Base-by-base conservation (phyloP, 768 basidiomycete species). In the Megacollybia marginata region DNA sequence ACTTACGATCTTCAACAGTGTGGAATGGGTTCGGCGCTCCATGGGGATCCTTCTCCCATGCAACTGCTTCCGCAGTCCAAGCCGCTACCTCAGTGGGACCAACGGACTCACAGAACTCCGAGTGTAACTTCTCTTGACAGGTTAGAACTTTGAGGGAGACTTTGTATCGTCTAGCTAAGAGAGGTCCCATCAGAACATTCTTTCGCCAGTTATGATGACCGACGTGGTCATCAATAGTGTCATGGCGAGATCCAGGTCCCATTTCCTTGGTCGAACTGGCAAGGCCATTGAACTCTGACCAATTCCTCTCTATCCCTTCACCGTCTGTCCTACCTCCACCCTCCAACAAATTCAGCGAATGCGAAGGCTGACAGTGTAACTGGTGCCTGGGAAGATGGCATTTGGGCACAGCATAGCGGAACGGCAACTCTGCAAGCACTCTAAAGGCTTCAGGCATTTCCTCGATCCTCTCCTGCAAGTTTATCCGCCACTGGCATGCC, bases 251-350 rank as follows among this genome's bases (percentile, higher is more conserved):
- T 0, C 60, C 59, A 0, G 60, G 57, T 0, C 58, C 59, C 64
- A 65, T 68, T 18, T 68, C 61, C 4, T 55, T 53, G 0, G 60
- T 65, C 34, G 59, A 62, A 1, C 48, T 44, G 2, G 59, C 58
- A 0, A 46, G 48, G 0, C 47, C 40, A 43, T 68, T 64, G 9
- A 57, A 31, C 0, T 44, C 48, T 0, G 62, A 38, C 68, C 67
- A 69, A 0, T 47, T 51, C 0, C 54, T 42, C 31, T 70, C 67
- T 0, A 59, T 54, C 1, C 46, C 62, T 38, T 70, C 64, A 0
- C 68, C 62, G 47, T 64, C 60, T 6, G 53, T 61, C 1, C 57
- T 48, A 6, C 60, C 61, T 5, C 3, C 38, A 40, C 38, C 38
- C 38, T 2, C 5, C 15, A 40, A 8, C 15, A 40, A 18, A 40